Evolutionary conservation across 2,329 filamentous ascomycete genomes (phyloP), one percentile per base, ranked within the genome.

Genomic region (Metarhizium anisopliae): DNA sequence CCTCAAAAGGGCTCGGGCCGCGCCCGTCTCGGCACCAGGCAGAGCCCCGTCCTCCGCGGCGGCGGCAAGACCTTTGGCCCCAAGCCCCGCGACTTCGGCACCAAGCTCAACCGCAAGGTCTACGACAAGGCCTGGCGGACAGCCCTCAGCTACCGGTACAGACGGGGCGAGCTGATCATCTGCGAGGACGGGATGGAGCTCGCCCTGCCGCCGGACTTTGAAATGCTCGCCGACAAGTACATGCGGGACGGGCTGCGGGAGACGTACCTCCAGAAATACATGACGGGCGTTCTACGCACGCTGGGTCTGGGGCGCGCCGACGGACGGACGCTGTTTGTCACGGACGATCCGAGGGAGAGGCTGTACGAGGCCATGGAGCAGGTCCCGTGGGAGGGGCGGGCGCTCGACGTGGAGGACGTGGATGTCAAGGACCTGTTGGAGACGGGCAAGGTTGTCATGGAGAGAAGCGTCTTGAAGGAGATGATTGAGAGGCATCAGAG

Each of bases 51-150:
- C 70, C 74, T 90, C 47, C 80, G 80, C 59, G 94, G 94, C 61
- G 94, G 94, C 72, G 93, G 91, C 72, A 93, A 95, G 64, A 78
- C 85, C 0, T 90, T 91, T 66, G 94, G 94, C n/a, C 94, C 94
- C 32, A 86, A 92, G 64, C 92, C 92, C 30, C 82, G 94, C 69
- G 90, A 97, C 74, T 99, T 99, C 68, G 83, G 83, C 58, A 95
- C 92, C 25, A 81, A 81, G 16, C 78, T 99, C 55, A 91, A 87
- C 64, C 81, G 81, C 68, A 97, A 97, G 76, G 83, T 96, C 51
- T 99, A 99, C 75, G 92, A 97, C 72, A 80, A 95, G 64, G 94
- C 94, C 10, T 97, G 90, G 90, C 84, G 94, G 68, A 97, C 89
- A 47, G 94, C 94, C 11, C 80, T 99, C 61, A 94, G 88, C 67